Conservation (phyloP, 192 early-diverging fungal genomes). For the Linnemannia hyalina region DNA sequence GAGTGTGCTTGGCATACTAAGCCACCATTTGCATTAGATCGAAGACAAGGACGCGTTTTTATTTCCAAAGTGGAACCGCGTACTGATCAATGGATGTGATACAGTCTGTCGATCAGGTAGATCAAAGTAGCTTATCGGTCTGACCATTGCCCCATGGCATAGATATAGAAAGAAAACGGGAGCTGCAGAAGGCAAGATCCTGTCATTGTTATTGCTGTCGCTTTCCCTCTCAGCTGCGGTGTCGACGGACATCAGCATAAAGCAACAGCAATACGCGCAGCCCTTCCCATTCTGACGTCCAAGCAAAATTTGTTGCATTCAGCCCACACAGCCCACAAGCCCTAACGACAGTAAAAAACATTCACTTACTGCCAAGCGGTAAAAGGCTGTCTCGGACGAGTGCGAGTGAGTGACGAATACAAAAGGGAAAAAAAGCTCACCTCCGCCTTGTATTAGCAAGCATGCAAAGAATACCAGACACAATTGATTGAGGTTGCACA, state of each 20-base stretch:
- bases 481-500: neutral
- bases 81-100: neutral
- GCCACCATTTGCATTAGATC: neutral
- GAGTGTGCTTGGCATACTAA: neutral
- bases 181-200: neutral
- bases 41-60: too few species aligned
- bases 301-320: neutral
- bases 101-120: neutral
- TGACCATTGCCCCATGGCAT: neutral
- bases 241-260: neutral
- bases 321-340: conserved; percentile 3
- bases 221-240: neutral
- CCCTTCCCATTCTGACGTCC: neutral
- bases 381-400: too few species aligned
- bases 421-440: too few species aligned
- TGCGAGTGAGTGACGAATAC: too few species aligned
- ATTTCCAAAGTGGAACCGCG: too few species aligned
- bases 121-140: neutral
- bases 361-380: too few species aligned
- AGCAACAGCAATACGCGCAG: neutral
- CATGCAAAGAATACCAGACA: too few species aligned
- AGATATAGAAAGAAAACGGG: neutral
- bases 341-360: neutral
- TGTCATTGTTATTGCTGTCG: neutral
- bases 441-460: too few species aligned